Conservation (phyloP, 2,329 filamentous ascomycete genomes). For the Akanthomyces uredinophilus region DNA sequence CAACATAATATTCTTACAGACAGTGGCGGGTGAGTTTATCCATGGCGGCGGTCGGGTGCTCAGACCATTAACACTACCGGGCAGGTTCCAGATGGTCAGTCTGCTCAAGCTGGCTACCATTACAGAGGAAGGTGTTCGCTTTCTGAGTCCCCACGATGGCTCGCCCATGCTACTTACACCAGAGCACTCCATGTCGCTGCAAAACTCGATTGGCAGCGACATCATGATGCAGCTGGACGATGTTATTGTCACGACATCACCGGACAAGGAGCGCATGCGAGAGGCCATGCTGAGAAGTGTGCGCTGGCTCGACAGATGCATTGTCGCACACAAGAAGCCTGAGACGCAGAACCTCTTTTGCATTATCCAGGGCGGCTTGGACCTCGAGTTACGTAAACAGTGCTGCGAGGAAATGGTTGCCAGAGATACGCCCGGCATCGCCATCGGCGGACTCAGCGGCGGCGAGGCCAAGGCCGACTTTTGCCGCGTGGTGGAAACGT, state of each 20-base stretch:
- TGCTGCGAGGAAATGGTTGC: constrained; percentile 86
- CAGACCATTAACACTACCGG: constrained; percentile 1
- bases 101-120: constrained; percentile 87
- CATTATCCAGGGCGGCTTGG: constrained; percentile 94
- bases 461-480: constrained; percentile 93
- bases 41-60: constrained; percentile 17
- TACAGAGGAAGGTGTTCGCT: constrained; percentile 92
- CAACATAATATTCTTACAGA: constrained; percentile 88
- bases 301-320: constrained; percentile 93
- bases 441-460: constrained; percentile 89
- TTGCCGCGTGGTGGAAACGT: constrained; percentile 82
- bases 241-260: constrained; percentile 92
- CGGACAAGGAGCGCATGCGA: constrained; percentile 79
- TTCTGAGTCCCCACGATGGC: constrained; percentile 93
- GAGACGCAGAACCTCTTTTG: constrained; percentile 90
- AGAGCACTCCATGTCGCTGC: constrained; percentile 91
- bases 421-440: constrained; percentile 89
- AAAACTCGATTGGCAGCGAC: constrained; percentile 96
- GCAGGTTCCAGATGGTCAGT: constrained; percentile 97
- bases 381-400: constrained; percentile 76
- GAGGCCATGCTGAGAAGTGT: constrained; percentile 94
- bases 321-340: constrained; percentile 80
- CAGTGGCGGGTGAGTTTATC: constrained; percentile 56
- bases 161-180: constrained; percentile 94
- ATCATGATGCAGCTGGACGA: constrained; percentile 99